Conservation (phyloP, 352 stramenopile species). For the Globisporangium spinosum region DNA sequence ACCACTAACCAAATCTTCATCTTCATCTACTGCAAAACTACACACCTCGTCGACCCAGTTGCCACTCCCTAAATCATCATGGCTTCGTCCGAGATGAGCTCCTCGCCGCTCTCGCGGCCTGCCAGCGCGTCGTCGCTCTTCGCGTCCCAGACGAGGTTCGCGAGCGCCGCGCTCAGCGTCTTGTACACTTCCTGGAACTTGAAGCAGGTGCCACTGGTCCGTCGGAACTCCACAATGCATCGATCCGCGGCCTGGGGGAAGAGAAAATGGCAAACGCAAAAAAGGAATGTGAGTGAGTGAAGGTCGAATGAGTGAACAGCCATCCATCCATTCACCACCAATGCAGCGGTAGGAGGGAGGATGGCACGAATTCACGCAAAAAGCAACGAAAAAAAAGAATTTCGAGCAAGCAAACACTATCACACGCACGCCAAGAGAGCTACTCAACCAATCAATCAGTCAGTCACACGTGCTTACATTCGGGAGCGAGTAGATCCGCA, state of each 20-base stretch:
- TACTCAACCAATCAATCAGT: constrained; percentile 14
- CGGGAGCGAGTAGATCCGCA: constrained; percentile 63
- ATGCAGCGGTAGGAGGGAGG: background rate
- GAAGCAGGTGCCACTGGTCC: constrained; percentile 62
- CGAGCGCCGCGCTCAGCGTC: constrained; percentile 47
- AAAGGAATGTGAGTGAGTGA: background rate
- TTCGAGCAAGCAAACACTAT: background rate
- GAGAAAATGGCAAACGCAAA: background rate
- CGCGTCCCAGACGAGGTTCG: constrained; percentile 50
- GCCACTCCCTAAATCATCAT: constrained; percentile 66
- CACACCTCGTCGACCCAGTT: background rate
- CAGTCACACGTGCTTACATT: constrained; percentile 54
- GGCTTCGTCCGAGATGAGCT: constrained; percentile 75
- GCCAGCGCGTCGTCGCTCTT: constrained; percentile 29
- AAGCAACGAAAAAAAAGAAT: constrained; percentile 15
- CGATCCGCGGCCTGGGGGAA: constrained; percentile 35
- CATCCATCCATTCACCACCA: background rate
- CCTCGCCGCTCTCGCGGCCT: constrained; percentile 40
- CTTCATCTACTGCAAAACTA: background rate
- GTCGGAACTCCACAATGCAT: constrained; percentile 70
- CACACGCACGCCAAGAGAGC: constrained; percentile 19
- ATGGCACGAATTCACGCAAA: background rate
- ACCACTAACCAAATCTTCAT: background rate
- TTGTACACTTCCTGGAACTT: constrained; percentile 76
- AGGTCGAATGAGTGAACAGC: background rate